Evolutionary conservation across 345 rosid species (phyloP), one percentile per base, ranked within the genome.

Genomic region (Eucalyptus virginea): DNA sequence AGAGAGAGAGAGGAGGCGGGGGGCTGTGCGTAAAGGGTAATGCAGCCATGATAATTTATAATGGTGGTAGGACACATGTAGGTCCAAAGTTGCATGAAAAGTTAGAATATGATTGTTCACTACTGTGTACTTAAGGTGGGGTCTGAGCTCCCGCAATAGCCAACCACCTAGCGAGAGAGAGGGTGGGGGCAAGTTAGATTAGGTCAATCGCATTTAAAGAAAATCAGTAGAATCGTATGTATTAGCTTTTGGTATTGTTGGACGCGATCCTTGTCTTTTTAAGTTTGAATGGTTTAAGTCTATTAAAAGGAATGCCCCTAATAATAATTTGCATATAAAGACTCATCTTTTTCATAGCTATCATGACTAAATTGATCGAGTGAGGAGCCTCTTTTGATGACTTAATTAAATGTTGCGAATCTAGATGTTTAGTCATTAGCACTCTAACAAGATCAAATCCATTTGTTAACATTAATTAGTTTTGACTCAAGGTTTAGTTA

Each of bases 41-140:
- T 93, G 95, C 92, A 88, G 94, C 91, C 93, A 91, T 89, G 94
- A 93, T 93, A 54, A 94, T 96, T 94, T 96, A 96, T 96, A 97
- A 93, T 93, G 95, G 96, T 91, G 94, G 96, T 94, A 92, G 94
- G 96, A 87, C 85, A 86, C 26, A 85, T 89, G 89, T 34, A 89
- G 92, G 86, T 91, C 92, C 91, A 80, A 54, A 81, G 88, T 34
- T 92, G 95, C 95, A 94, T 92, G 95, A 90, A 95, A 92, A 90
- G 80, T 92, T 90, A 45, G 50, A 91, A 89, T 89, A 90, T 93
- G 89, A 91, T 52, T 91, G 91, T 90, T 54, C 93, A 93, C 89
- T 87, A 88, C 89, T 91, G 94, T 91, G 92, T 94, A 51, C 87
- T 94, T 92, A 48, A 90, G 80, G 92, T 90, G 93, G 93, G 93